Base-by-base conservation (phyloP, 768 basidiomycete genomes). In the Collybiopsis confluens region DNA sequence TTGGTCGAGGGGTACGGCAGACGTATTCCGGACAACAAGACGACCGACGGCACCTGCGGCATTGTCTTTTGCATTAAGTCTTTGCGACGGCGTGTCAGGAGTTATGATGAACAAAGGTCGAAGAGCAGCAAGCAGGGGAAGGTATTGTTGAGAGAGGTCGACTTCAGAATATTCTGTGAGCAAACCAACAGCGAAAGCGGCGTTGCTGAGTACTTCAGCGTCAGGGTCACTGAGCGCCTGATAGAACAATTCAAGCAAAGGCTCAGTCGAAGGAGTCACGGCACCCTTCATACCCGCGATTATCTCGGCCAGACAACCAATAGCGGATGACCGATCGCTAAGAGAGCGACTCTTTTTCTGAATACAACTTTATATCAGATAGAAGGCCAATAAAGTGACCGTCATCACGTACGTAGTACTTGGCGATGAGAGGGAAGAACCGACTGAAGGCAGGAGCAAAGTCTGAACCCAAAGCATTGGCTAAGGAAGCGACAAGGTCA, bases 221-320 rank as follows among this genome's bases (percentile, higher is more conserved):
- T 98, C 96, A 1, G 76, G 70, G 65, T 98, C 96, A 55, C 78
- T 68, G 13, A 99, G 81, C 8, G 90, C 92, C 51, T 77, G 79
- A 69, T 87, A 86, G 73, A 97, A 89, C 53, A 98, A 80, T 54
- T 90, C 84, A 48, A 94, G 78, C 26, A 99, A 77, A 15, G 82
- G 78, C 59, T 86, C 79, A 1, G 96, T 96, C 63, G 82, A 90
- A 8, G 87, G 83, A 1, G 94, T 96, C 56, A 98, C 81, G 8
- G 88, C 84, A 42, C 70, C 72, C 73, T 95, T 92, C 79, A 98
- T 85, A 43, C 94, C 94, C 20, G 86, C 83, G 66, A 96, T 95
- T 58, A 98, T 91, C 73, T 99, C 97, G 35, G 95, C 95, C 33
- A 99, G 76, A 58, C 89, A 90, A 4, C 97, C 97, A 58, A 98